Conservation (phyloP, 1,139 yeast species). For the Candida gigantensis region DNA sequence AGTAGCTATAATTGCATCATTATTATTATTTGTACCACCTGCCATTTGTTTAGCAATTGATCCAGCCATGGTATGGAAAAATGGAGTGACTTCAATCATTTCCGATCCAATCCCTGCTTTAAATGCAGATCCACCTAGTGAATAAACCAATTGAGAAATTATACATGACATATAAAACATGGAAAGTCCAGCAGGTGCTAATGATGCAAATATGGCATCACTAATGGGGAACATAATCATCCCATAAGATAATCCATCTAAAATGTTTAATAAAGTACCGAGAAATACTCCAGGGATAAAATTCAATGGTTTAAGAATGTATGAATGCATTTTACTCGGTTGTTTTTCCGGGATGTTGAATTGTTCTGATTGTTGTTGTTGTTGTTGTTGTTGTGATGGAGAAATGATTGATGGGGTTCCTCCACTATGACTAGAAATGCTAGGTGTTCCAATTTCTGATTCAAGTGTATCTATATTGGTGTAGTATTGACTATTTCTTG, state of each 20-base stretch:
- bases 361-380: not conserved
- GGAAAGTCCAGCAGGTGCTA: constrained; percentile 89
- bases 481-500: not conserved
- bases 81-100: constrained; percentile 98
- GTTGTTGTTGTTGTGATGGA: not conserved
- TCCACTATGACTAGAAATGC: constrained; percentile 1
- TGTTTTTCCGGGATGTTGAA: constrained; percentile 2
- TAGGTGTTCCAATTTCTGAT: not conserved
- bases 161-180: constrained; percentile 93
- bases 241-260: constrained; percentile 94
- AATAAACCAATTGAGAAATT: constrained; percentile 81
- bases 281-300: constrained; percentile 77
- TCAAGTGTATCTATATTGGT: not conserved
- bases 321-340: constrained; percentile 19
- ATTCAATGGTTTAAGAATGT: constrained; percentile 40
- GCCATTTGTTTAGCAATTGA: constrained; percentile 62
- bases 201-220: constrained; percentile 67
- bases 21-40: constrained; percentile 38
- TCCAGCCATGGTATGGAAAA: constrained; percentile 92
- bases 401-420: constrained; percentile 13
- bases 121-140: constrained; percentile 89
- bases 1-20: constrained; percentile 72
- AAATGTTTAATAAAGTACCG: constrained; percentile 79
- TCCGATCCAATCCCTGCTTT: constrained; percentile 92
- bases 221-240: constrained; percentile 96